Evolutionary conservation across 2,329 filamentous ascomycete genomes (phyloP).

Genomic region (Cercospora sp.): DNA sequence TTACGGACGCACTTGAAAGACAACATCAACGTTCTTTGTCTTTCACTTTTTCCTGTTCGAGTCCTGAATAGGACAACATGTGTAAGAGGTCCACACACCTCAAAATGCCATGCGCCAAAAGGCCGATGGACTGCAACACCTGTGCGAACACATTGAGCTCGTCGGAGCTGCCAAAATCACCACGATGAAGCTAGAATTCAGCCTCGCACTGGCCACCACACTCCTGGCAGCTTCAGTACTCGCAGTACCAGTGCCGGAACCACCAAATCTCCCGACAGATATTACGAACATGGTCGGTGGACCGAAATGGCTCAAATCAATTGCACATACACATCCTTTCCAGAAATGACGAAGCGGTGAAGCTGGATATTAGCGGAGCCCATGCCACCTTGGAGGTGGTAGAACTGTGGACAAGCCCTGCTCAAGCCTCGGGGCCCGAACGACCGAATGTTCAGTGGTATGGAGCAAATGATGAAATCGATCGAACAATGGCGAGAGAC

Average conservation of each 20-base stretch:
- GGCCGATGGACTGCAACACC: background rate
- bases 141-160: background rate
- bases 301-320: background rate
- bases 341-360: background rate
- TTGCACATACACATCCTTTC: background rate
- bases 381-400: background rate
- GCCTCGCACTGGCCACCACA: background rate
- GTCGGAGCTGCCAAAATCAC: background rate
- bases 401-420: no score
- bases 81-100: background rate
- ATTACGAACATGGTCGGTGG: constrained; percentile 9
- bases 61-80: constrained; percentile 7
- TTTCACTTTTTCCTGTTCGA: background rate
- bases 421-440: background rate
- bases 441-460: no score
- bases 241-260: background rate
- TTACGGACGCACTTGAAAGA: background rate
- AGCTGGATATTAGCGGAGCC: no score
- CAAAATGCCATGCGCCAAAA: background rate
- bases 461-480: background rate
- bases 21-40: constrained; percentile 9
- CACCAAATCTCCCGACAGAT: constrained; percentile 6
- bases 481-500: background rate
- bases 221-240: background rate
- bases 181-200: background rate